Conservation (phyloP, 768 basidiomycete genomes). For the Hysterangium stoloniferum region DNA sequence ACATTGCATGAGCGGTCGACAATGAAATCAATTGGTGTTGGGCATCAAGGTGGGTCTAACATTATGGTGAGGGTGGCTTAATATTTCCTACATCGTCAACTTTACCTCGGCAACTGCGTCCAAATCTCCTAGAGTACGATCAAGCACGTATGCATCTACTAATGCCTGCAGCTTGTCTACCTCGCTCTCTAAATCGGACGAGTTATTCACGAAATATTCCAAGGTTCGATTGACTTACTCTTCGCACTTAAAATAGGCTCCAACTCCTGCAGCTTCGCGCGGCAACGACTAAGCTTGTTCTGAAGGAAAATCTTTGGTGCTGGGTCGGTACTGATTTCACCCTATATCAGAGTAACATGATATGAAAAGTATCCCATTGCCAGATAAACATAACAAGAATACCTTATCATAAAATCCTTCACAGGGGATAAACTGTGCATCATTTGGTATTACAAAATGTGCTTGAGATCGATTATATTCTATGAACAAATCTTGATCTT, state of each 20-base stretch:
- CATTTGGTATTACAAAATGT: slow-evolving; percentile 52
- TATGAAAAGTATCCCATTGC: slow-evolving; percentile 1
- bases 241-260: slow-evolving; percentile 49
- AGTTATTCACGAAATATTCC: slow-evolving; percentile 6
- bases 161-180: slow-evolving; percentile 41
- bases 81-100: not conserved
- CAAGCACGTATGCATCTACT: slow-evolving; percentile 38
- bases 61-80: not conserved
- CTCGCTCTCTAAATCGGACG: slow-evolving; percentile 39
- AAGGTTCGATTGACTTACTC: slow-evolving; percentile 34
- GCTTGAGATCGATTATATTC: slow-evolving; percentile 51
- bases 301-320: slow-evolving; percentile 74
- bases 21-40: slow-evolving; percentile 52
- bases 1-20: slow-evolving; percentile 44
- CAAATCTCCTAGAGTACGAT: slow-evolving; percentile 44
- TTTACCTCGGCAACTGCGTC: slow-evolving; percentile 54
- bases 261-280: slow-evolving; percentile 57
- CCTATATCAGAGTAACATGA: slow-evolving; percentile 27
- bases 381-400: slow-evolving; percentile 18
- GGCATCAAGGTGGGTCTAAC: slow-evolving; percentile 55
- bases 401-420: slow-evolving; percentile 70
- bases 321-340: slow-evolving; percentile 54
- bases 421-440: slow-evolving; percentile 75
- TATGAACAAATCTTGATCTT: slow-evolving; percentile 68
- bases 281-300: slow-evolving; percentile 59